Percentiles rank a stretch among this genome's conserved stretches.
These are phyloP conservation scores for Pleurotus pulmonarius DNA, from an alignment of 768 basidiomycete genomes.

Conservation along the genomic window DNA sequence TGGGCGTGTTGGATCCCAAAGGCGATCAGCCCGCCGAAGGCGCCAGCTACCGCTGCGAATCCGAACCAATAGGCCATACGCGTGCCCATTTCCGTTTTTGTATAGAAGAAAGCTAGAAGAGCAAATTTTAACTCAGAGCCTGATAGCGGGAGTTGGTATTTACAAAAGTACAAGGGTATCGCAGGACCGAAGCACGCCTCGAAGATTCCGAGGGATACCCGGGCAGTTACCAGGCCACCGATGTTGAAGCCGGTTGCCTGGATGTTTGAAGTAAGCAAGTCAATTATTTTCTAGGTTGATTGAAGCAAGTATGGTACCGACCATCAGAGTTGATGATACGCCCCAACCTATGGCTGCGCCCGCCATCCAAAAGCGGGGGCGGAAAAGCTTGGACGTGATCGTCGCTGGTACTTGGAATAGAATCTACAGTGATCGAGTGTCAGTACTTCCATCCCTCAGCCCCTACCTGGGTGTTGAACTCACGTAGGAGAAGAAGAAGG, in stretches of 20 bases:
- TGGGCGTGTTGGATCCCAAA: slow-evolving; percentile 71
- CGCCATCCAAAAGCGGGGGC: slow-evolving; percentile 67
- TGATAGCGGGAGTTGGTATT: slow-evolving; percentile 16
- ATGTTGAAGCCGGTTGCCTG: slow-evolving; percentile 64
- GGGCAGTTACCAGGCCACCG: slow-evolving; percentile 49
- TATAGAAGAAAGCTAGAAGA: slow-evolving; percentile 70
- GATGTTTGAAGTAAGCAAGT: background rate
- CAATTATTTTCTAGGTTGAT: background rate
- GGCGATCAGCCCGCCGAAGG: slow-evolving; percentile 82
- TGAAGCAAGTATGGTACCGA: slow-evolving; percentile 19
- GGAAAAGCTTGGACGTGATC: slow-evolving; percentile 61
- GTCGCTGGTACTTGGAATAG: slow-evolving; percentile 67
- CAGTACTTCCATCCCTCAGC: background rate
- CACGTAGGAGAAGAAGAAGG: slow-evolving; percentile 80
- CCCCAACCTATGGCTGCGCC: slow-evolving; percentile 71
- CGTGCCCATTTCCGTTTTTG: slow-evolving; percentile 67
- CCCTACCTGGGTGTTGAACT: slow-evolving; percentile 13
- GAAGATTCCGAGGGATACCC: slow-evolving; percentile 69
- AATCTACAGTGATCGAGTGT: slow-evolving; percentile 40
- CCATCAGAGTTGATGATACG: slow-evolving; percentile 69
- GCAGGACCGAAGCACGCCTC: slow-evolving; percentile 78
- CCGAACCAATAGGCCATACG: slow-evolving; percentile 82
- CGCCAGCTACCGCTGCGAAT: slow-evolving; percentile 80
- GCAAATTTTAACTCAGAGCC: background rate
- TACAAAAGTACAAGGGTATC: slow-evolving; percentile 77